phyloP scores from a whole-genome alignment of 225 moss, liverwort and hornwort species.

The Pseudisothecium myosuroides region DNA sequence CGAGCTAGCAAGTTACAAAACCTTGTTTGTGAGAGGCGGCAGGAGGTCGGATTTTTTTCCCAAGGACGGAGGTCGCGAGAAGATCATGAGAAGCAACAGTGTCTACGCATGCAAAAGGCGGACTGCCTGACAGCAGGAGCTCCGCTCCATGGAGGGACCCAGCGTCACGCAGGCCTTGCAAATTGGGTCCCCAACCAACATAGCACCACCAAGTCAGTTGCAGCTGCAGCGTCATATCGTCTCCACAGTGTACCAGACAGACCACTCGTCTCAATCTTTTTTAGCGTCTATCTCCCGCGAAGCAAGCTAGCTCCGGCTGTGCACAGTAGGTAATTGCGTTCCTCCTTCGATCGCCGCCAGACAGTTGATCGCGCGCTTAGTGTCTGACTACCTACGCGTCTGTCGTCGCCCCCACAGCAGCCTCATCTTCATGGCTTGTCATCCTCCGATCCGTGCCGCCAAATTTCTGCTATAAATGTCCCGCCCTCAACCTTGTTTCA shows the following conservation, averaged over 20 bases:
- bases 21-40: background rate
- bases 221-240: background rate
- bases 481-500: background rate
- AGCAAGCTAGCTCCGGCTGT: background rate
- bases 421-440: background rate
- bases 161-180: background rate
- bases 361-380: background rate
- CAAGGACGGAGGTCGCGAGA: background rate
- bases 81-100: background rate
- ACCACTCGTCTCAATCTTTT: background rate
- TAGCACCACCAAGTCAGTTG: background rate
- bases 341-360: background rate
- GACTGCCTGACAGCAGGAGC: background rate
- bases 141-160: background rate
- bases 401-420: background rate
- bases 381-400: background rate
- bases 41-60: background rate
- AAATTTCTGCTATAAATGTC: background rate
- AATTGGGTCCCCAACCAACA: background rate
- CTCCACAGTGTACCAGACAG: background rate
- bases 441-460: background rate
- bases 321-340: background rate
- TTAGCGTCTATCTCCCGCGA: background rate
- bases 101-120: background rate
- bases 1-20: background rate